phyloP scores from a whole-genome alignment of 2,329 filamentous ascomycete species.

The Hypoxylon sp. region DNA sequence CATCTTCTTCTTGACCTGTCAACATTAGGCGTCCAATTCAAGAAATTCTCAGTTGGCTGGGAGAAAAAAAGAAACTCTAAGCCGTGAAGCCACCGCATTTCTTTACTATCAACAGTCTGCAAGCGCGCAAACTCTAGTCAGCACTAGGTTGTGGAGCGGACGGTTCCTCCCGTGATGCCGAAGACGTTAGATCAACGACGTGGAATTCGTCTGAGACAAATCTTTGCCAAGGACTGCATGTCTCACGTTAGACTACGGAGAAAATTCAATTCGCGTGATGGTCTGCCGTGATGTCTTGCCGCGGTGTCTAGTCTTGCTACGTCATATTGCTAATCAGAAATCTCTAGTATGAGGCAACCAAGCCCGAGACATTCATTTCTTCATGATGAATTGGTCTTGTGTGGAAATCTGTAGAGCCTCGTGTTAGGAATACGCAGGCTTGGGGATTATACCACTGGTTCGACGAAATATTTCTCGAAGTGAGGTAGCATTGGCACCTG shows the following conservation, averaged over 20 bases:
- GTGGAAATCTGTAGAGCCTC: slow-evolving; percentile 2
- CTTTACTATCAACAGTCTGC: background rate
- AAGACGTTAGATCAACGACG: slow-evolving; percentile 28
- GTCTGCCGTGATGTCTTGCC: slow-evolving; percentile 3
- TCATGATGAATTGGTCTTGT: slow-evolving; percentile 8
- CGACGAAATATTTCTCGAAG: background rate
- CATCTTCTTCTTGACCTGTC: slow-evolving; percentile 8
- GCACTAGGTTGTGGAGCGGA: slow-evolving; percentile 29
- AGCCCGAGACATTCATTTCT: slow-evolving; percentile 9
- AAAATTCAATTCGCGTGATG: slow-evolving; percentile 22
- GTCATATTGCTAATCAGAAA: slow-evolving; percentile 23
- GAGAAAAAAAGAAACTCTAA: background rate
- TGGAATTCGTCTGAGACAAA: slow-evolving; percentile 26
- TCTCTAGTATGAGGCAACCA: slow-evolving; percentile 23
- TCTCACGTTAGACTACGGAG: slow-evolving; percentile 28
- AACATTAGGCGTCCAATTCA: background rate
- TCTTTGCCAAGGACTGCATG: slow-evolving; percentile 35
- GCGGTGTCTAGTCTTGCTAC: slow-evolving; percentile 13
- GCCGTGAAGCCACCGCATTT: slow-evolving; percentile 6
- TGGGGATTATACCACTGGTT: slow-evolving; percentile 13
- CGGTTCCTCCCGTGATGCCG: slow-evolving; percentile 36
- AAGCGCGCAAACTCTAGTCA: slow-evolving; percentile 22
- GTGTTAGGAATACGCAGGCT: slow-evolving; percentile 7
- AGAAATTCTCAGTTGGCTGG: background rate
- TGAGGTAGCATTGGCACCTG: slow-evolving; percentile 15